Percentiles rank a stretch among this genome's conserved stretches.
phyloP scores from a whole-genome alignment of 2,329 filamentous ascomycete species.

The Mariannaea sp. region DNA sequence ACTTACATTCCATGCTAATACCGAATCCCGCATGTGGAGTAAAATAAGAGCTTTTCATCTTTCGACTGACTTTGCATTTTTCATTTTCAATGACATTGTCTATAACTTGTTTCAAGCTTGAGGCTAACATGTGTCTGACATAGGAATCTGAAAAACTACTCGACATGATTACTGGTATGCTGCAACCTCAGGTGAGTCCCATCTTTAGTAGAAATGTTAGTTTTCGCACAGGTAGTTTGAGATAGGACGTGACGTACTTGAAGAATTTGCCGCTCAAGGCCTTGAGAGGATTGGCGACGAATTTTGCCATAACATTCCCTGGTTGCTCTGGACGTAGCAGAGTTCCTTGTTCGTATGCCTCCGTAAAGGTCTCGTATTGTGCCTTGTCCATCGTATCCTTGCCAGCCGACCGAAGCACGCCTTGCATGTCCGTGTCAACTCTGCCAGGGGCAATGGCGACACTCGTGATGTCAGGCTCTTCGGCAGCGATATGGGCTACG shows the following conservation, averaged over 20 bases:
- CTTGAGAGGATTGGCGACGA: conserved; percentile 68
- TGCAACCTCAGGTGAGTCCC: conserved; percentile 53
- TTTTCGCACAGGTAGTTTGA: no score
- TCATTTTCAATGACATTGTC: conserved; percentile 31
- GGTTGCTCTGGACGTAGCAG: conserved; percentile 83
- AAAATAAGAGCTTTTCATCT: conserved; percentile 81
- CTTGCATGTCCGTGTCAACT: conserved; percentile 90
- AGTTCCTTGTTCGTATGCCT: conserved; percentile 70
- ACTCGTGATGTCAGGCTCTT: conserved; percentile 77
- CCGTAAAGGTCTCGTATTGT: conserved; percentile 70
- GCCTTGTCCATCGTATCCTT: conserved; percentile 54
- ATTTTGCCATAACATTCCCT: conserved; percentile 80
- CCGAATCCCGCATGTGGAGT: conserved; percentile 70
- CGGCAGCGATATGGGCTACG: conserved; percentile 70
- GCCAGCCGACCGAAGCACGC: conserved; percentile 70
- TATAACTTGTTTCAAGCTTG: conserved; percentile 20
- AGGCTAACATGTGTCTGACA: conserved; percentile 36
- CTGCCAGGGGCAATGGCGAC: conserved; percentile 78
- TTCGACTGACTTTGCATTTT: conserved; percentile 68
- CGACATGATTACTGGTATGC: conserved; percentile 53
- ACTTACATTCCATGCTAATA: conserved; percentile 78
- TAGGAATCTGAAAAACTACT: conserved; percentile 21
- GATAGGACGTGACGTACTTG: no score
- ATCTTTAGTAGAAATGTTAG: conserved; percentile 40
- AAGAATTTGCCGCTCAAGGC: conserved; percentile 78